Evolutionary conservation across 805 yeast genomes (phyloP).

Genomic region (Lipomyces chichibuensis): DNA sequence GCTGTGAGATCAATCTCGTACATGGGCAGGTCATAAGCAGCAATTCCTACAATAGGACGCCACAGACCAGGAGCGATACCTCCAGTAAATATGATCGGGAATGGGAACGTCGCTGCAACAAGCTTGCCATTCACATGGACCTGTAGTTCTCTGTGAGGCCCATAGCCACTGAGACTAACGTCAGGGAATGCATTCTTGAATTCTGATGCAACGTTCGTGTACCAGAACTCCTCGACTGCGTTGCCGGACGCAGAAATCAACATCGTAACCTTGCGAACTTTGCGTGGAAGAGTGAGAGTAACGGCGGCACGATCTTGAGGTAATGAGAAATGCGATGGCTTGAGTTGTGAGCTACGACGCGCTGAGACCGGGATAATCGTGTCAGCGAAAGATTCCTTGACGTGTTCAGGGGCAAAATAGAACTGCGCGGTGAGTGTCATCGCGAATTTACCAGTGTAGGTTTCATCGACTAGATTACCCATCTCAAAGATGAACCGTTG

Average conservation of each 20-base stretch:
- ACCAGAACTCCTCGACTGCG: slow-evolving; percentile 85
- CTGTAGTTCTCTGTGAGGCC: slow-evolving; percentile 70
- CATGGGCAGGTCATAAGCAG: slow-evolving; percentile 74
- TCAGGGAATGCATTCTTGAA: slow-evolving; percentile 45
- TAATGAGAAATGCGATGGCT: slow-evolving; percentile 39
- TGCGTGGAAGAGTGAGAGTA: slow-evolving; percentile 56
- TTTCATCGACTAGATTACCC: slow-evolving; percentile 58
- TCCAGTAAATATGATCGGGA: slow-evolving; percentile 77
- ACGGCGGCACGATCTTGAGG: slow-evolving; percentile 50
- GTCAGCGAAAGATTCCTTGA: slow-evolving; percentile 15
- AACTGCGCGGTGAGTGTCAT: slow-evolving; percentile 57
- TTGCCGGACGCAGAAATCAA: slow-evolving; percentile 73
- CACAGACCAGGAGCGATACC: slow-evolving; percentile 80
- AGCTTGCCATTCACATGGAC: slow-evolving; percentile 54
- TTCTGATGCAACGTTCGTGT: slow-evolving; percentile 56
- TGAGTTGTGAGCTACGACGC: slow-evolving; percentile 13
- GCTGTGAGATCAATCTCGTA: slow-evolving; percentile 72
- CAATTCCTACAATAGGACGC: slow-evolving; percentile 75
- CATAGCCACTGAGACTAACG: slow-evolving; percentile 53
- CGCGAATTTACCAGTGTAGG: slow-evolving; percentile 64
- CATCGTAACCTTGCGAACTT: slow-evolving; percentile 62
- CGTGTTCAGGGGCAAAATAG: slow-evolving; percentile 42
- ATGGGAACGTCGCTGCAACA: slow-evolving; percentile 66
- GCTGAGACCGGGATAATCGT: slow-evolving; percentile 25
- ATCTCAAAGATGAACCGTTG: slow-evolving; percentile 58